phyloP scores from a whole-genome alignment of 2,329 filamentous ascomycete genomes.

The Apiospora sp. region DNA sequence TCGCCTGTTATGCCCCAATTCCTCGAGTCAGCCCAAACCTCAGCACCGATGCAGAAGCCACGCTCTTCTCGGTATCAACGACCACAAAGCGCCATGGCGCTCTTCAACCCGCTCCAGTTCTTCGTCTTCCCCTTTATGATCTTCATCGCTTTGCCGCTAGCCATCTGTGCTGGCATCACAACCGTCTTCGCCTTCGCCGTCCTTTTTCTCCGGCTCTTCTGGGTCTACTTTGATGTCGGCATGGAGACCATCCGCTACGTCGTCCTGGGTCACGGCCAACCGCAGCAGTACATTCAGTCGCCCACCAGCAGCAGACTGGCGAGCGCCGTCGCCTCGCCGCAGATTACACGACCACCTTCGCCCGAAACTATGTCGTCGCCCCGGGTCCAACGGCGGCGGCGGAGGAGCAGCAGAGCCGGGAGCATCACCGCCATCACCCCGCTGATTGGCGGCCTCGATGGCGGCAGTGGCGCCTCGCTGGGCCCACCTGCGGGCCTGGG shows the following conservation, averaged over 20 bases:
- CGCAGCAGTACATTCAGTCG: slow-evolving; percentile 39
- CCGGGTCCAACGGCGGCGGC: slow-evolving; percentile 26
- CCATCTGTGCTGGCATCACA: slow-evolving; percentile 69
- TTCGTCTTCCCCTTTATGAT: slow-evolving; percentile 69
- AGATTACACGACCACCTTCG: slow-evolving; percentile 30
- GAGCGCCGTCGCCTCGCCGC: slow-evolving; percentile 29
- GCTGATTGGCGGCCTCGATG: slow-evolving; percentile 32
- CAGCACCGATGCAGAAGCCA: slow-evolving; percentile 12
- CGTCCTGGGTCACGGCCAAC: slow-evolving; percentile 51
- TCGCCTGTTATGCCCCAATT: neutral
- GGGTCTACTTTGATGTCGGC: slow-evolving; percentile 71
- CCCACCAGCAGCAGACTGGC: slow-evolving; percentile 29
- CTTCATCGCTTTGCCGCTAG: slow-evolving; percentile 68
- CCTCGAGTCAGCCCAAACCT: neutral
- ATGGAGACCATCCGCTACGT: slow-evolving; percentile 65
- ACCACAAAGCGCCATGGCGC: slow-evolving; percentile 50
- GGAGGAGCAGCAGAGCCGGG: slow-evolving; percentile 34
- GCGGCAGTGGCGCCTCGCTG: slow-evolving; percentile 45
- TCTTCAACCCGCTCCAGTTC: slow-evolving; percentile 62
- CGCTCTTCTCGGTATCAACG: slow-evolving; percentile 23
- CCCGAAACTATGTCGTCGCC: slow-evolving; percentile 29
- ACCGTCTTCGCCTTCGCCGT: slow-evolving; percentile 68
- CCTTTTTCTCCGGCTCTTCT: slow-evolving; percentile 65
- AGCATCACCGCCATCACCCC: slow-evolving; percentile 36
- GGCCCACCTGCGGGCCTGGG: slow-evolving; percentile 58